Base-by-base conservation (phyloP, 768 basidiomycete genomes). In the Porpolomopsis calyptriformis region DNA sequence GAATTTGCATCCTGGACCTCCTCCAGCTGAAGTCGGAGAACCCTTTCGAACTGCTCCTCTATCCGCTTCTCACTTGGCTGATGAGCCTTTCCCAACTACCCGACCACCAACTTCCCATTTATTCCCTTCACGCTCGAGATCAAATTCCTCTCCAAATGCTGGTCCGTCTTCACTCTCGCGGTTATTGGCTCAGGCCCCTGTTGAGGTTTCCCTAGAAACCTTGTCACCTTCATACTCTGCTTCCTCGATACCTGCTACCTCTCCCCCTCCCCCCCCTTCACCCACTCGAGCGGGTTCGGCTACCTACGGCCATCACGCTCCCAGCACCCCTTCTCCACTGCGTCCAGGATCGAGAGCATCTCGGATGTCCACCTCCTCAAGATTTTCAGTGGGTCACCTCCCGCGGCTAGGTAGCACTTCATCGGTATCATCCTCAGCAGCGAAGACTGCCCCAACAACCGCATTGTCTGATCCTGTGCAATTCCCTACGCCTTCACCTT, bases 101-200 rank as follows among this genome's bases (percentile, higher is more conserved):
- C 76, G 77, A 46, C 70, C 80, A 11, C 74, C 80, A n/a, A 82
- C 76, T 23, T 78, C 81, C 1, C 81, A 75, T 49, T 66, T 82
- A 35, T 83, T 85, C 55, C 77, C 80, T 9, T 61, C 68, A 14
- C 77, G 84, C 9, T 64, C 73, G 4, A 74, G 85, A 35, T 67
- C 82, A 16, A 80, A 76, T 52, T 82, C 82, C 11, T 79, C 81
- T 6, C 80, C 82, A 4, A 67, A 72, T 10, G 80, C 78, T 4
- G 81, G 85, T 9, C 85, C 82, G 1, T 88, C 86, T 4, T 87
- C 85, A 2, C 67, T 90, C 49, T 88, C 86, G 11, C 76, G 84
- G 22, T 66, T 90, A 3, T 67, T 89, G 19, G 86, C 86, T 0
- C 86, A 89, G 54, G 87, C 86, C 3, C 63, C 70, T 16, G 57